A percentile compares a stretch with the other conserved stretches of the same genome.
phyloP scores from a whole-genome alignment of 2,329 filamentous ascomycete species.

The Diaporthe amygdali region DNA sequence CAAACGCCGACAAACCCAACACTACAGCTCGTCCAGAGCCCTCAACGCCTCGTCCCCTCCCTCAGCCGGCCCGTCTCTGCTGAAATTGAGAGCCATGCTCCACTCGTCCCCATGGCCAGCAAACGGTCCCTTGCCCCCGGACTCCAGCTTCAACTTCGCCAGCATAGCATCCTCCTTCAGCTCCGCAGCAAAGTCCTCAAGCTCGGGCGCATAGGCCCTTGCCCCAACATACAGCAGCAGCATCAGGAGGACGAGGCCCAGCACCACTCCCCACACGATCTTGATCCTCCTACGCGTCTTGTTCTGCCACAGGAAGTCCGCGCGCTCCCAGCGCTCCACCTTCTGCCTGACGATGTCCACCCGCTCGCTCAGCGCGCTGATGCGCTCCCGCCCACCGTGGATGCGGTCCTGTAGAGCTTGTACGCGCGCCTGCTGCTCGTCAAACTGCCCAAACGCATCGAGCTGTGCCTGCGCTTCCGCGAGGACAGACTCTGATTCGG shows the following conservation, averaged over 20 bases:
- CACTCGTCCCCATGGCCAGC: conserved; percentile 29
- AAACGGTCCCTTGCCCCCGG: not conserved
- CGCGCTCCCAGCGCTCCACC: conserved; percentile 71
- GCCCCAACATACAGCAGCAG: conserved; percentile 46
- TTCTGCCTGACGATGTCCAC: conserved; percentile 68
- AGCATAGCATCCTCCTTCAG: conserved; percentile 14
- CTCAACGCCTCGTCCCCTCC: conserved; percentile 34
- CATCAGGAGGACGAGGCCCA: conserved; percentile 51
- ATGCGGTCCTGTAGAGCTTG: conserved; percentile 67
- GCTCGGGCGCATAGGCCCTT: conserved; percentile 13
- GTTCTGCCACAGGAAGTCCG: conserved; percentile 72
- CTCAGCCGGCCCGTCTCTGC: conserved; percentile 27
- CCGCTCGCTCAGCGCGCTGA: conserved; percentile 63
- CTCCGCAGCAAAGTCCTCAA: conserved; percentile 20
- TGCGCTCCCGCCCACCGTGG: conserved; percentile 61
- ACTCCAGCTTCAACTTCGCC: conserved; percentile 18
- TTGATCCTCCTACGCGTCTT: conserved; percentile 67
- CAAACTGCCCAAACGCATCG: conserved; percentile 64
- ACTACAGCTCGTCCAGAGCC: conserved; percentile 39
- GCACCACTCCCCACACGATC: conserved; percentile 66
- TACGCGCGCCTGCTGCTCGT: conserved; percentile 69
- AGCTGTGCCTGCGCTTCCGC: conserved; percentile 67
- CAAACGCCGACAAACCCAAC: not conserved
- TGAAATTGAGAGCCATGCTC: conserved; percentile 33
- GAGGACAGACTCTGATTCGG: conserved; percentile 63